A percentile compares a stretch with the other conserved stretches of the same genome.
These are phyloP conservation scores for Cytidiella melzeri DNA, from an alignment of 768 basidiomycete species.

Conservation along the genomic window DNA sequence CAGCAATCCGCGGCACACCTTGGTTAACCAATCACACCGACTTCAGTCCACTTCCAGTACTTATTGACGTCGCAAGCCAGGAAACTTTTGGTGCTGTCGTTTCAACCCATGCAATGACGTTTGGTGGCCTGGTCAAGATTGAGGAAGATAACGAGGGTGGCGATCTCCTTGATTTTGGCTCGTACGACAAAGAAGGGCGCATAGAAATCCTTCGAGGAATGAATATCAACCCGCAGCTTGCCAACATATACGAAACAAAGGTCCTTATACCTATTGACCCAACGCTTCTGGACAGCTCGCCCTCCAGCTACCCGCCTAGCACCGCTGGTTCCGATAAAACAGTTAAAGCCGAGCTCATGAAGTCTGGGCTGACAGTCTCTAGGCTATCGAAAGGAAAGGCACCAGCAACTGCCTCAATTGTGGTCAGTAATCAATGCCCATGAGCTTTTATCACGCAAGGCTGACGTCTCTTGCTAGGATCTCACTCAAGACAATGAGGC, in stretches of 20 bases:
- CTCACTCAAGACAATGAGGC: too few relatives aligned
- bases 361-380: too few relatives aligned
- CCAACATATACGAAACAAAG: background rate
- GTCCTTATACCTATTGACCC: background rate
- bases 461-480: too few relatives aligned
- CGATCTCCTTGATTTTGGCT: background rate
- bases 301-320: too few relatives aligned
- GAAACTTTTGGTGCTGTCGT: constrained; percentile 12
- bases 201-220: background rate
- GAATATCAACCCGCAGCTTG: background rate
- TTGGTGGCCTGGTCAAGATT: background rate
- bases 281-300: background rate
- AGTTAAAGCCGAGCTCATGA: too few relatives aligned
- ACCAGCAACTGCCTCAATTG: too few relatives aligned
- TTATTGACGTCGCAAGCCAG: constrained; percentile 3
- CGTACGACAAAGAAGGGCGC: background rate
- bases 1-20: background rate
- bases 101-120: background rate
- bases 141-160: background rate
- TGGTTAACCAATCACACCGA: background rate
- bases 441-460: too few relatives aligned
- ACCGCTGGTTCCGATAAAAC: too few relatives aligned
- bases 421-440: too few relatives aligned
- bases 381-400: too few relatives aligned
- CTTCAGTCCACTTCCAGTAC: background rate